A percentile compares a stretch with the other conserved stretches of the same genome.
Conservation (phyloP, 192 early-diverging fungal genomes). For the Linnemannia zychae region DNA sequence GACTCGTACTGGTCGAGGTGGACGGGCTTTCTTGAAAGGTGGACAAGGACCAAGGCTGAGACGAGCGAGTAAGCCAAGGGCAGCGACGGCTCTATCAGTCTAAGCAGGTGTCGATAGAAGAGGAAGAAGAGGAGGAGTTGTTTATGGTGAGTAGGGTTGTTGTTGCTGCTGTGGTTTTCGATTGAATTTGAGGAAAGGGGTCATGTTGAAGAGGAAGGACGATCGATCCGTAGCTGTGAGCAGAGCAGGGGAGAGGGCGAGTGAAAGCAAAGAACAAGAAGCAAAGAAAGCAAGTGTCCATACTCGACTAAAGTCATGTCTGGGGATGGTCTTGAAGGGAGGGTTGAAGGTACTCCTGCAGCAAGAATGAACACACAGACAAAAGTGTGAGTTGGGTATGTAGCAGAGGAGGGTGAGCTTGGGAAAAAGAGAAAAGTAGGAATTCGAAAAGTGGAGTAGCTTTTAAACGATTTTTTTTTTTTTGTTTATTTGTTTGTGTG, state of each 20-base stretch:
- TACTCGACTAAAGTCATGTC: neutral
- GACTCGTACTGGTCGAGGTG: conserved; percentile 31
- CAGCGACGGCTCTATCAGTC: conserved; percentile 21
- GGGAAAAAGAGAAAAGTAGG: conserved; percentile 10
- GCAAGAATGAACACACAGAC: neutral
- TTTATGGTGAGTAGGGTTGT: neutral
- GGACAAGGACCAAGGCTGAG: conserved; percentile 15
- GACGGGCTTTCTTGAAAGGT: conserved; percentile 27
- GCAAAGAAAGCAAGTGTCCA: neutral
- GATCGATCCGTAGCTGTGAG: neutral
- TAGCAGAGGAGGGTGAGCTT: conserved; percentile 5
- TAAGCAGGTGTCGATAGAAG: neutral
- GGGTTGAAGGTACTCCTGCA: neutral
- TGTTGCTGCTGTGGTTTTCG: neutral
- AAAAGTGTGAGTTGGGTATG: neutral
- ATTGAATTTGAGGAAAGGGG: too few species aligned
- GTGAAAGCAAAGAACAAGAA: neutral
- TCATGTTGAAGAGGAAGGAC: neutral
- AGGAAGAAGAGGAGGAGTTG: neutral
- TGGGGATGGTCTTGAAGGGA: neutral
- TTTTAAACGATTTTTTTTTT: neutral
- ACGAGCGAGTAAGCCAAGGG: conserved; percentile 25
- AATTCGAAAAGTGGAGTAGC: neutral
- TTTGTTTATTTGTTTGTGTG: neutral
- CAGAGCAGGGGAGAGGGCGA: neutral